phyloP scores from a whole-genome alignment of 148 eudicot species.

The Heliosperma pusillum region DNA sequence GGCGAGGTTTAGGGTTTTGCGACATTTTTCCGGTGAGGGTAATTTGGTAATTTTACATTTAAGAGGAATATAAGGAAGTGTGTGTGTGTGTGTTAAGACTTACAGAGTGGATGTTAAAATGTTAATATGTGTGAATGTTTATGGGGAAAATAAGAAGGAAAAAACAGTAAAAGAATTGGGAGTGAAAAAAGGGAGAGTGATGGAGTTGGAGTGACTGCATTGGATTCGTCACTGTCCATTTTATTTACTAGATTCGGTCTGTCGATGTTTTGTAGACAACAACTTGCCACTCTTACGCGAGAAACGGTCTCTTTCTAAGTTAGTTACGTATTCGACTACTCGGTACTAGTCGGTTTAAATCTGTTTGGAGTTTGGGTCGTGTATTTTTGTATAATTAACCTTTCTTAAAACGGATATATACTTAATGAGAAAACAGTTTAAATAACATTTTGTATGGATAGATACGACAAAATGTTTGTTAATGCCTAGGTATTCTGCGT shows the following conservation, averaged over 20 bases:
- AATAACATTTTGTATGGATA: too few relatives aligned
- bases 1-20: slow-evolving; percentile 45
- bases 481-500: too few relatives aligned
- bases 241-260: slow-evolving; percentile 1
- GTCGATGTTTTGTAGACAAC: not conserved
- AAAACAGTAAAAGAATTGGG: not conserved
- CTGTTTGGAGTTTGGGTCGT: too few relatives aligned
- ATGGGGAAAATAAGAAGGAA: not conserved
- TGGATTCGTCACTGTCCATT: not conserved
- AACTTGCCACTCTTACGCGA: not conserved
- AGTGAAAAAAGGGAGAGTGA: not conserved
- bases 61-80: not conserved
- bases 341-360: too few relatives aligned
- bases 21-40: slow-evolving; percentile 20
- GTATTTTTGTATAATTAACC: too few relatives aligned
- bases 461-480: too few relatives aligned
- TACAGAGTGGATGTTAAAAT: not conserved
- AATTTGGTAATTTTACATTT: slow-evolving; percentile 12
- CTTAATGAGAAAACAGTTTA: too few relatives aligned
- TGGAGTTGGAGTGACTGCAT: not conserved
- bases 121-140: not conserved
- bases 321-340: too few relatives aligned
- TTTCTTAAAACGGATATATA: too few relatives aligned
- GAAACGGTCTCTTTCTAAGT: not conserved
- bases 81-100: not conserved